Evolutionary conservation across 176 grass and related monocot species (phyloP).

Genomic region (Triticum timopheevii): DNA sequence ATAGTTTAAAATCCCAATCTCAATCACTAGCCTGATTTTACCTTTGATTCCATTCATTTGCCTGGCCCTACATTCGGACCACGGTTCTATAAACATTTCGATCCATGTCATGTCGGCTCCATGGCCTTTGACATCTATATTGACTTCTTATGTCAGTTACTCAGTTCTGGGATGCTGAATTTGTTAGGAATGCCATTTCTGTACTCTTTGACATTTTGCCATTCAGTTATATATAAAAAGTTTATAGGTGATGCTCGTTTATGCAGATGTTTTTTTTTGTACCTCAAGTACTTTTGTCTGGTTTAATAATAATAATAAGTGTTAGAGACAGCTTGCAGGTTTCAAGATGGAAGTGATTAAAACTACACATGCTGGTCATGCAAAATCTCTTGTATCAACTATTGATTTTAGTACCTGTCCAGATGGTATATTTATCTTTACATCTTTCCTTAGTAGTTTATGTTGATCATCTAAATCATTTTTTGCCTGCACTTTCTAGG

Average conservation of each 20-base stretch:
- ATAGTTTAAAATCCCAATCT: background rate
- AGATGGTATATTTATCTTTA: slow-evolving; percentile 72
- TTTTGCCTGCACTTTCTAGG: slow-evolving; percentile 55
- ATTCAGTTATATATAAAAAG: slow-evolving; percentile 2
- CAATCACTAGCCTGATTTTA: background rate
- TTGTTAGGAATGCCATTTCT: background rate
- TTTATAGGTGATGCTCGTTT: slow-evolving; percentile 1
- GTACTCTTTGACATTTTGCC: slow-evolving; percentile 1
- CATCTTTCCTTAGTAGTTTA: slow-evolving; percentile 33
- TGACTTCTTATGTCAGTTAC: slow-evolving; percentile 10
- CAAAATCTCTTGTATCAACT: slow-evolving; percentile 78
- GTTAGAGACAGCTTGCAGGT: slow-evolving; percentile 83
- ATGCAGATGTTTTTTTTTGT: slow-evolving; percentile 2
- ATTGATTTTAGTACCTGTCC: slow-evolving; percentile 90
- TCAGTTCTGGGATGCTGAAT: slow-evolving; percentile 20
- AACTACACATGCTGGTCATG: slow-evolving; percentile 94
- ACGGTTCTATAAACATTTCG: background rate
- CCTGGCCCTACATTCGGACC: background rate
- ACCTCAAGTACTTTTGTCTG: slow-evolving; percentile 11
- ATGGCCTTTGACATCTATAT: slow-evolving; percentile 21
- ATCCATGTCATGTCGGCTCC: background rate
- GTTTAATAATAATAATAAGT: slow-evolving; percentile 40
- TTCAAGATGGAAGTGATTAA: slow-evolving; percentile 97
- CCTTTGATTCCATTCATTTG: background rate
- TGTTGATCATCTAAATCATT: slow-evolving; percentile 27